Evolutionary conservation across 768 basidiomycete species (phyloP).

Genomic region (Pisolithus microcarpus): DNA sequence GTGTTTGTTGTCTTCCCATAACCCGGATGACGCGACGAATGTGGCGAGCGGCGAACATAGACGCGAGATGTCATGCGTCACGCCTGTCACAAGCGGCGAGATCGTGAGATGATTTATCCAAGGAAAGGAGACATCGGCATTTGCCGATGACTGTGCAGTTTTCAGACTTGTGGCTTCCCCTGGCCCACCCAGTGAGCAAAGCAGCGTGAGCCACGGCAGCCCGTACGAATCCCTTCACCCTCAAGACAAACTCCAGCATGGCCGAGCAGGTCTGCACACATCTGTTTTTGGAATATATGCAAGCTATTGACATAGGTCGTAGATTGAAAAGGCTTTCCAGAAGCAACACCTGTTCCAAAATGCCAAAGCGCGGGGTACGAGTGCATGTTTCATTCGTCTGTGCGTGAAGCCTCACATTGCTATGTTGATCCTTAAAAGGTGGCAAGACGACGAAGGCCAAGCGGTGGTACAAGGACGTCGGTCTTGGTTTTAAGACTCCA

Average conservation of each 20-base stretch:
- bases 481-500: conserved; percentile 95
- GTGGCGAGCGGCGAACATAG: conserved; percentile 20
- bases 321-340: conserved; percentile 97
- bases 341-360: conserved; percentile 99
- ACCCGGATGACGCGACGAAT: conserved; percentile 10
- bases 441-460: conserved; percentile 93
- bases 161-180: conserved; percentile 30
- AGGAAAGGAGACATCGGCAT: conserved; percentile 15
- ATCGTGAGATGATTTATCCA: not conserved
- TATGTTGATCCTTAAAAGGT: conserved; percentile 29
- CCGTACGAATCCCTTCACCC: conserved; percentile 1
- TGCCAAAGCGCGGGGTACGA: conserved; percentile 86
- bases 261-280: conserved; percentile 49
- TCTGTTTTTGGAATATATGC: not conserved
- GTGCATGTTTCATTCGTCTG: conserved; percentile 7
- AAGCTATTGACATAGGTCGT: conserved; percentile 3
- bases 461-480: conserved; percentile 99
- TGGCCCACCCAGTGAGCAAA: not conserved
- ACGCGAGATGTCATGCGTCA: conserved; percentile 1
- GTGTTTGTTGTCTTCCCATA: conserved; percentile 72
- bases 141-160: conserved; percentile 38
- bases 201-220: not conserved
- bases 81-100: not conserved
- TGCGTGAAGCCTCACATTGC: conserved; percentile 7
- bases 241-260: conserved; percentile 33